Base-by-base conservation (phyloP, 2,329 filamentous ascomycete genomes). In the Teratosphaeria zuluensis region DNA sequence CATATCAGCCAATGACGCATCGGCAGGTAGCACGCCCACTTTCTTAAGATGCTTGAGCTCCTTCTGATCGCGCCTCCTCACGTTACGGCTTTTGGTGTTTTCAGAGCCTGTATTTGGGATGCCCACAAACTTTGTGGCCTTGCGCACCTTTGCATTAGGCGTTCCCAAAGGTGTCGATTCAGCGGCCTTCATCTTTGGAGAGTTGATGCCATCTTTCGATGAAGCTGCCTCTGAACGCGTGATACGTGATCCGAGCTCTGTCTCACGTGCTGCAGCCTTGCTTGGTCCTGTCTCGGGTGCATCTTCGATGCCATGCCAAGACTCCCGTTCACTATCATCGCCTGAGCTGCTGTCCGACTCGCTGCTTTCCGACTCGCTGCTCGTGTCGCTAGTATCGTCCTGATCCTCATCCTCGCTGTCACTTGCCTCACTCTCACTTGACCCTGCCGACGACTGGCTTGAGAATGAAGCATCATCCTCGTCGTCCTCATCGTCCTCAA, bases 21-120 rank as follows among this genome's bases (percentile, higher is more conserved):
- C 69, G 30, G 72, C 62, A 21, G 77, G 77, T 8, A 87, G 70
- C 12, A 79, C 67, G 1, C 81, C 82, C n/a, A 77, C 70, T 19
- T 75, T 69, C 64, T 85, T 83, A 7, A 86, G 73, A 58, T 76
- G 75, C 3, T 73, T 71, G 11, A 87, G 72, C 58, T 74, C 74
- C 58, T 78, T 78, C 46, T 75, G 71, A 56, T 79, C 71, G 58
- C 78, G 79, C 48, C 77, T 77, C 46, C 85, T 77, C 32, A 72
- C 66, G 63, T 88, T 88, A 61, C 83, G 80, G 28, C 73, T 72
- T 55, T 78, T 78, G 0, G 85, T 88, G 19, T 69, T 65, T 24
- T 67, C 63, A 33, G 75, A 76, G 16, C 85, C 84, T 60, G 76
- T 56, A 4, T 77, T 77, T 51, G 82, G 66, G 31, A 48, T 56